Base-by-base conservation (phyloP, 495 filamentous ascomycete species). In the Penicillium daleae region DNA sequence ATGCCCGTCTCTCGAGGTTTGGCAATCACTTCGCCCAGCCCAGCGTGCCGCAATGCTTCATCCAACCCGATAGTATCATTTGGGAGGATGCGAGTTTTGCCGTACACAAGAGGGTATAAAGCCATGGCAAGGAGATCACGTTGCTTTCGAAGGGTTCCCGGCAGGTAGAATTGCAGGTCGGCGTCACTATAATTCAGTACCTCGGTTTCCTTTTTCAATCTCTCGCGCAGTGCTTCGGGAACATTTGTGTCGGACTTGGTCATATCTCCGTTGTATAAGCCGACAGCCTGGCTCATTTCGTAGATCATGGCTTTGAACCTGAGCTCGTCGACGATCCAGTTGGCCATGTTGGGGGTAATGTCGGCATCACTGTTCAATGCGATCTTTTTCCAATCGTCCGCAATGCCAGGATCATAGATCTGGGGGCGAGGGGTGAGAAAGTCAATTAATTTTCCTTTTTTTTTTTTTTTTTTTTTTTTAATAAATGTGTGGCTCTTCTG, bases 261-360 rank as follows among this genome's bases (percentile, higher is more conserved):
- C 42, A 78, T 64, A 54, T 72, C 72, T 4, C 70, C 70, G 15
- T 79, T 77, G 55, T 79, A 72, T 6, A 75, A 67, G n/a, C 68
- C 54, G 26, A 83, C 61, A 29, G 64, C 61, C 13, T 73, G 65
- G 21, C 67, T 74, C 6, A 64, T 35, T 57, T 77, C 71, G 35
- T 78, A 76, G 3, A 72, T 60, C 32, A 72, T 66, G 19, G 79
- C 77, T 62, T 85, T 86, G 62, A 78, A 80, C 19, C 71, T 72
- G 17, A 86, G 69, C 62, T 87, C 85, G 12, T 72, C 68, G 57
- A 87, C 77, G 62, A 84, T 81, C 71, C 79, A 81, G 12, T 85
- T 70, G 48, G 82, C 75, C 82, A 86, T 85, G 21, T 76, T 74
- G 1, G 69, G 57, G 0, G 80, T 77, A 26, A 87, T 71, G 56